phyloP scores from a whole-genome alignment of 2,329 filamentous ascomycete species.

The Cladophialophora carrionii region DNA sequence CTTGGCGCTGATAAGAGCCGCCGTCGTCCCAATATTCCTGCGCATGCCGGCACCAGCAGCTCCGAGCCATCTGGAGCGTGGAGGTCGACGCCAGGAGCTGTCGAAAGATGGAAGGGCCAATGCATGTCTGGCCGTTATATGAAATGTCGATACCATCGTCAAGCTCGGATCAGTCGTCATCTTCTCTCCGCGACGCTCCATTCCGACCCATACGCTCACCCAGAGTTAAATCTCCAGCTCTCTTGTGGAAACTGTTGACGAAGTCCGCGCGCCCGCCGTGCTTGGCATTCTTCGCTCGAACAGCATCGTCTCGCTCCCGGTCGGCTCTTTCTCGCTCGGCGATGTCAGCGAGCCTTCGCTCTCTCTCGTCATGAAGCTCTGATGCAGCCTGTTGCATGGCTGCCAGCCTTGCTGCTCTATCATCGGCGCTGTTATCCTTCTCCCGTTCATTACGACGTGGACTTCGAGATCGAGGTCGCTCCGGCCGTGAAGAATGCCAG shows the following conservation, averaged over 20 bases:
- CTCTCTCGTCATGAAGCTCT: constrained; percentile 71
- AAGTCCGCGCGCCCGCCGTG: constrained; percentile 67
- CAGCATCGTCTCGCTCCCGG: constrained; percentile 68
- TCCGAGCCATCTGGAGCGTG: neutral
- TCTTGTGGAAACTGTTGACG: constrained; percentile 64
- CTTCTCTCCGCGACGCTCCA: constrained; percentile 27
- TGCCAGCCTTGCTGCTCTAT: constrained; percentile 68
- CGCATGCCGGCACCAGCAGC: neutral
- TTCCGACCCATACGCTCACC: constrained; percentile 48
- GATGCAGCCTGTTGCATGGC: constrained; percentile 73
- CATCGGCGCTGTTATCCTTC: constrained; percentile 50
- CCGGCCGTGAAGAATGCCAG: constrained; percentile 38
- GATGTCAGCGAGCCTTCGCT: constrained; percentile 67
- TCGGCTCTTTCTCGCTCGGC: constrained; percentile 67
- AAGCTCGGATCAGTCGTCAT: constrained; percentile 17
- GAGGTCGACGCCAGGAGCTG: neutral
- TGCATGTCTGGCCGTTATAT: neutral
- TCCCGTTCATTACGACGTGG: constrained; percentile 21
- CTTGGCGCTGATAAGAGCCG: constrained; percentile 1
- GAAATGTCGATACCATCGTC: neutral
- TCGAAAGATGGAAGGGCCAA: neutral
- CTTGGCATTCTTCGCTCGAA: constrained; percentile 62
- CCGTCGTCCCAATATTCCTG: neutral
- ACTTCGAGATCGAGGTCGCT: constrained; percentile 38
- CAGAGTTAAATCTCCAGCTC: constrained; percentile 52